Evolutionary conservation across 257 asterid species (phyloP).

Genomic region (Solanum raphanifolium): DNA sequence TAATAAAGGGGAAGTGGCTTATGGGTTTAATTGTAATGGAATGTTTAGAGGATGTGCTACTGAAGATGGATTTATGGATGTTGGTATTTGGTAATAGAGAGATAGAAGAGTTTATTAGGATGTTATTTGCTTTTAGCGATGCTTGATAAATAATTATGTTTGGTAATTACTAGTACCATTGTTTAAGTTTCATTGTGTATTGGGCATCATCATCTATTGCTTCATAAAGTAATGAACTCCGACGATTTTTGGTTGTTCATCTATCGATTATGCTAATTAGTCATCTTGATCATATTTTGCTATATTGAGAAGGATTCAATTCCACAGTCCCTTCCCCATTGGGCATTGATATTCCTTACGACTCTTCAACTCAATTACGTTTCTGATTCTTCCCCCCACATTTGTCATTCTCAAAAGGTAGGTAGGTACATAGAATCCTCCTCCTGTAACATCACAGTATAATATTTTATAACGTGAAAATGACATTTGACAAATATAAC

Average conservation of each 20-base stretch:
- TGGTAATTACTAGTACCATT: neutral
- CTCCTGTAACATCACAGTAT: too few species aligned
- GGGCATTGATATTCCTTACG: too few species aligned
- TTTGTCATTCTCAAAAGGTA: neutral
- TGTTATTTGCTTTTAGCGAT: neutral
- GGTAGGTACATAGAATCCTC: neutral
- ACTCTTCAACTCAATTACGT: neutral
- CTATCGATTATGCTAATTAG: neutral
- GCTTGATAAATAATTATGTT: neutral
- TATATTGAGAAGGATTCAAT: too few species aligned
- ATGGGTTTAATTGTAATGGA: constrained; percentile 69
- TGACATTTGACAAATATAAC: neutral
- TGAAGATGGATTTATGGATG: constrained; percentile 84
- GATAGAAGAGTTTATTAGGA: neutral
- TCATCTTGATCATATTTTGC: too few species aligned
- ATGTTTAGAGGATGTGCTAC: constrained; percentile 91
- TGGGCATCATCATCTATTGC: neutral
- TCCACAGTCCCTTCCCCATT: too few species aligned
- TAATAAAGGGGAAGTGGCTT: constrained; percentile 68
- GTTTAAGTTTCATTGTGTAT: neutral
- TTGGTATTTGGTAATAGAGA: constrained; percentile 69
- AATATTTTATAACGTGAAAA: neutral
- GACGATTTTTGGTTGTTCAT: neutral
- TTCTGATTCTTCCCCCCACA: neutral
- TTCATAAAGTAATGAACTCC: neutral